Evolutionary conservation across 768 basidiomycete species (phyloP).

Genomic region (Asterophora lycoperdoides): DNA sequence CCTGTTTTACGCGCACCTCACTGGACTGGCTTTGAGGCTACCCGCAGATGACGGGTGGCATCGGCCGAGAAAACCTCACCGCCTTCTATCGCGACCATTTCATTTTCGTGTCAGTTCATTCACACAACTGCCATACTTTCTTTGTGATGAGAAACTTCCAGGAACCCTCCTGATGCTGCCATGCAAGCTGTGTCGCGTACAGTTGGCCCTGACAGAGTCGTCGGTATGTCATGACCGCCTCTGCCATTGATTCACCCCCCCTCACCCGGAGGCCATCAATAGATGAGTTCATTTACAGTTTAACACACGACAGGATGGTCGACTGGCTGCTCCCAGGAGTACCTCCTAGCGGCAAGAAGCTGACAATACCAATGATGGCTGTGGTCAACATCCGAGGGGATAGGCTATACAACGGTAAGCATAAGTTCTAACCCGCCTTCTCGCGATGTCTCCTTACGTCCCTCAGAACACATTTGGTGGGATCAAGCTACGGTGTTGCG

Average conservation of each 20-base stretch:
- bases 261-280: neutral
- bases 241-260: neutral
- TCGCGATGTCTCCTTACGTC: neutral
- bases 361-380: conserved; percentile 49
- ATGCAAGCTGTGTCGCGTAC: conserved; percentile 48
- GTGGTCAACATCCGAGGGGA: conserved; percentile 50
- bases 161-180: conserved; percentile 44
- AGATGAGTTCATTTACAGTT: conserved; percentile 50
- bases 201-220: conserved; percentile 45
- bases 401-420: conserved; percentile 33
- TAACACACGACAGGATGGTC: conserved; percentile 40
- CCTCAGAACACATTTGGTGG: conserved; percentile 43
- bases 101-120: conserved; percentile 41
- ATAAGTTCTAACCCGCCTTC: neutral
- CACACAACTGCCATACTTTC: neutral
- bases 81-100: conserved; percentile 56
- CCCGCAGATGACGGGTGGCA: conserved; percentile 49
- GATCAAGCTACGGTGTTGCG: conserved; percentile 36
- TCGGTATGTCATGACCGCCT: conserved; percentile 31
- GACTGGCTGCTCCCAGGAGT: conserved; percentile 52
- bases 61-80: conserved; percentile 45
- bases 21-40: neutral
- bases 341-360: conserved; percentile 44
- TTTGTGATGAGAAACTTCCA: conserved; percentile 13
- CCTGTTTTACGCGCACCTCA: neutral